Evolutionary conservation across 129 eudicot genomes (phyloP).

Genomic region (Kitagawia praeruptora): DNA sequence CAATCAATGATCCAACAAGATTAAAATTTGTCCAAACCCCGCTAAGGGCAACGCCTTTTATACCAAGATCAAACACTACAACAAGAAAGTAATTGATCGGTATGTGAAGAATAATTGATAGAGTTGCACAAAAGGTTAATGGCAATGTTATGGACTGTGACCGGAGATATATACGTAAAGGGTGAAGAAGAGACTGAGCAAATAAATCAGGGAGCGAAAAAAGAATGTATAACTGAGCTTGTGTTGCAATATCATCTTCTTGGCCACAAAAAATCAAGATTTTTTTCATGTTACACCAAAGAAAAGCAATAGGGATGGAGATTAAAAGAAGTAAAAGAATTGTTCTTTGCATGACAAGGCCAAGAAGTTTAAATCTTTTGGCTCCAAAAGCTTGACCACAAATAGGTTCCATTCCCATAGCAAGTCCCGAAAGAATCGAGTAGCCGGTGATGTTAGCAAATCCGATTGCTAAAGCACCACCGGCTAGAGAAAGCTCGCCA

Average conservation of each 20-base stretch:
- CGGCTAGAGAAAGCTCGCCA: constrained; percentile 2
- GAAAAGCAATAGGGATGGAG: background rate
- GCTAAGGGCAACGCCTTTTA: constrained; percentile 1
- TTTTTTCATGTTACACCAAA: constrained; percentile 8
- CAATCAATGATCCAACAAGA: background rate
- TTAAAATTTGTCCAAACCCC: constrained; percentile 6
- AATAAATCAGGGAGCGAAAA: background rate
- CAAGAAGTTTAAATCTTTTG: constrained; percentile 6
- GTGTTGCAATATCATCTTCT: constrained; percentile 8
- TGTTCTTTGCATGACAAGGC: constrained; percentile 8
- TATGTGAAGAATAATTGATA: background rate
- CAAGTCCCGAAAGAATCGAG: constrained; percentile 1
- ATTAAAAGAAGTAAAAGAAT: background rate
- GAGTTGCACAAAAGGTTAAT: constrained; percentile 7
- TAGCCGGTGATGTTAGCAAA: constrained; percentile 9
- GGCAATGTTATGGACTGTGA: constrained; percentile 8
- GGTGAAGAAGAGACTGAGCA: constrained; percentile 5
- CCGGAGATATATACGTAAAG: constrained; percentile 7
- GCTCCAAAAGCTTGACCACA: constrained; percentile 10
- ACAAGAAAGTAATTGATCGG: constrained; percentile 6
- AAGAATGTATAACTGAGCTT: constrained; percentile 9
- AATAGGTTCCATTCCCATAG: constrained; percentile 9
- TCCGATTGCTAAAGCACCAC: constrained; percentile 5
- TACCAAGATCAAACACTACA: background rate
- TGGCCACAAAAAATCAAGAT: constrained; percentile 8